These are phyloP conservation scores for Adansonia madagascariensis DNA, from an alignment of 441 rosid genomes.

Conservation along the genomic window DNA sequence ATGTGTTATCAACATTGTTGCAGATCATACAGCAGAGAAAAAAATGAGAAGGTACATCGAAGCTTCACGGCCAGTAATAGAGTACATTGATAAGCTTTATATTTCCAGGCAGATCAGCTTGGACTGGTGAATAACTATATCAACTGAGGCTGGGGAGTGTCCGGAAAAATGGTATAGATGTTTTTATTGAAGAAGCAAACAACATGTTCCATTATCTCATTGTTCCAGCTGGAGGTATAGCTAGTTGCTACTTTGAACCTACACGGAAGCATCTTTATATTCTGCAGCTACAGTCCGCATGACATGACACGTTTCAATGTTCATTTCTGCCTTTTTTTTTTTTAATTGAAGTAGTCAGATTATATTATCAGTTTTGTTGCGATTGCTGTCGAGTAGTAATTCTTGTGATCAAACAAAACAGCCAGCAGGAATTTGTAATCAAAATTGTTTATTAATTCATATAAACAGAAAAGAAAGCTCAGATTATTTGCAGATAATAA, in stretches of 20 bases:
- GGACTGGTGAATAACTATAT: conserved; percentile 66
- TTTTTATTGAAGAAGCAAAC: conserved; percentile 3
- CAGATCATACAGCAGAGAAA: conserved; percentile 75
- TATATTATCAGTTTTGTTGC: no score
- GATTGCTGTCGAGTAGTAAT: no score
- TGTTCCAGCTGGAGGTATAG: background rate
- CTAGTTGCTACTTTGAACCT: background rate
- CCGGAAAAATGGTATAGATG: background rate
- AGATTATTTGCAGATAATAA: no score
- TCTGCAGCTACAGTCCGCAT: background rate
- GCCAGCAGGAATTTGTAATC: no score
- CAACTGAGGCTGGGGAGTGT: background rate
- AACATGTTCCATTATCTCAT: background rate
- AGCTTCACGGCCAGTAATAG: conserved; percentile 64
- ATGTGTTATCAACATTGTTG: conserved; percentile 23
- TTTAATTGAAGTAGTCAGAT: no score
- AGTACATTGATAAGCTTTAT: conserved; percentile 78
- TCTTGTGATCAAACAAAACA: no score
- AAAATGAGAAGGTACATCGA: conserved; percentile 77
- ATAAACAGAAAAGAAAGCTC: no score
- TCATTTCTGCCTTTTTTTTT: no score
- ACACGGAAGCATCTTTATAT: background rate
- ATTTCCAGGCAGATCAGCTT: conserved; percentile 68
- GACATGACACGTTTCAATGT: no score
- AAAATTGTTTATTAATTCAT: no score